A percentile compares a stretch with the other conserved stretches of the same genome.
phyloP scores from a whole-genome alignment of 140 eudicot species.

The Senecio squalidus region DNA sequence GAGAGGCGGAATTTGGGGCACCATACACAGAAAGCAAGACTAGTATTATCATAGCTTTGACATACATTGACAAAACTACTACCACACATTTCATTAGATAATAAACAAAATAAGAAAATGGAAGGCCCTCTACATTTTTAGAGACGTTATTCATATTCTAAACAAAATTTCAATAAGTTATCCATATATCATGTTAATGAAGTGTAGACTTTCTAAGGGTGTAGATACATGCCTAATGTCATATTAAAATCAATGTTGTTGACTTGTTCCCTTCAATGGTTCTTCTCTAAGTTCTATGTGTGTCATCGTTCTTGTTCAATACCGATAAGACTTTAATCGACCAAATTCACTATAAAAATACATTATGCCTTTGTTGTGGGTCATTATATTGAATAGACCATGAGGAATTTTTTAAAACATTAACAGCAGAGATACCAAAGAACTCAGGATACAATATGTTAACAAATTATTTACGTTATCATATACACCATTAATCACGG shows the following conservation, averaged over 20 bases:
- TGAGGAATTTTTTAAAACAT: neutral
- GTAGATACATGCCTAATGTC: neutral
- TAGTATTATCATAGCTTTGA: neutral
- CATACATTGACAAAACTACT: constrained; percentile 4
- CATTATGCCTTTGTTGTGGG: neutral
- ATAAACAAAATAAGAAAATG: neutral
- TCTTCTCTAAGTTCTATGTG: neutral
- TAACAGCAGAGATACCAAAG: constrained; percentile 1
- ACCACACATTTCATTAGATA: neutral
- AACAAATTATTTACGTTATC: neutral
- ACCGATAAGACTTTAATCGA: neutral
- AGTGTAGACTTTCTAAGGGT: constrained; percentile 13
- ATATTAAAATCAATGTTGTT: constrained; percentile 3
- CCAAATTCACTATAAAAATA: neutral
- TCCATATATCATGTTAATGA: neutral
- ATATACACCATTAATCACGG: neutral
- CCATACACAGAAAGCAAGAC: neutral
- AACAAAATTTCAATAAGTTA: neutral
- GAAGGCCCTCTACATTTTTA: neutral
- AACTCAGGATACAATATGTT: neutral
- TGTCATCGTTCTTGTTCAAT: constrained; percentile 4
- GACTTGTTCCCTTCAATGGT: neutral
- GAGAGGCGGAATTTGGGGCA: neutral
- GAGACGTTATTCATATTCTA: neutral
- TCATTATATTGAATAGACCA: constrained; percentile 4